Percentiles rank a stretch among this genome's conserved stretches.
Evolutionary conservation across 306 rosid genomes (phyloP).

Genomic region (Vigna unguiculata): DNA sequence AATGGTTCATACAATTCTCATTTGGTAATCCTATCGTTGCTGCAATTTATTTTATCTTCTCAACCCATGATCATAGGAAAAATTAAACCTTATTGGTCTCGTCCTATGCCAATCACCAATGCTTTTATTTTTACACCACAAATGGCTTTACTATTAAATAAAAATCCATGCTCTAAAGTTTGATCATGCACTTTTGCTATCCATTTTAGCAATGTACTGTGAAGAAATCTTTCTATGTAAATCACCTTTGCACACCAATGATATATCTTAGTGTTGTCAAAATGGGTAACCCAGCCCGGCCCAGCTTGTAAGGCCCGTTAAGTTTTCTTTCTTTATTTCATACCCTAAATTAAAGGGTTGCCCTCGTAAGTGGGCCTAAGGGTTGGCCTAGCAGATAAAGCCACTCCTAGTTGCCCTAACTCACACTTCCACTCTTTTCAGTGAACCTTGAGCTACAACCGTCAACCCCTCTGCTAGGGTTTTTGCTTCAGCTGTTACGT

Average conservation of each 20-base stretch:
- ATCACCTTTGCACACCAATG: constrained; percentile 60
- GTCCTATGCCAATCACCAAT: constrained; percentile 15
- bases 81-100: constrained; percentile 11
- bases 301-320: too few species aligned
- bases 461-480: too few species aligned
- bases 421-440: too few species aligned
- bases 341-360: too few species aligned
- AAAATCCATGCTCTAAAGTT: constrained; percentile 42
- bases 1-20: background rate
- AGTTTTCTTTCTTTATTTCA: too few species aligned
- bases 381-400: too few species aligned
- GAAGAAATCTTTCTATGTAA: constrained; percentile 51
- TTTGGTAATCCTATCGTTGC: constrained; percentile 18
- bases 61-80: constrained; percentile 31
- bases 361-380: too few species aligned
- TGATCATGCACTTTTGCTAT: constrained; percentile 41
- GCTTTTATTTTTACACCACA: constrained; percentile 9
- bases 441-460: too few species aligned
- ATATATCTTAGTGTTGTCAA: too few species aligned
- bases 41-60: constrained; percentile 36
- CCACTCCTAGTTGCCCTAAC: too few species aligned
- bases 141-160: constrained; percentile 40
- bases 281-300: too few species aligned
- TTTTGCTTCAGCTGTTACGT: too few species aligned
- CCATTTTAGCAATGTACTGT: constrained; percentile 36